Base-by-base conservation (phyloP, 2,329 filamentous ascomycete species). In the Cordyceps javanica region DNA sequence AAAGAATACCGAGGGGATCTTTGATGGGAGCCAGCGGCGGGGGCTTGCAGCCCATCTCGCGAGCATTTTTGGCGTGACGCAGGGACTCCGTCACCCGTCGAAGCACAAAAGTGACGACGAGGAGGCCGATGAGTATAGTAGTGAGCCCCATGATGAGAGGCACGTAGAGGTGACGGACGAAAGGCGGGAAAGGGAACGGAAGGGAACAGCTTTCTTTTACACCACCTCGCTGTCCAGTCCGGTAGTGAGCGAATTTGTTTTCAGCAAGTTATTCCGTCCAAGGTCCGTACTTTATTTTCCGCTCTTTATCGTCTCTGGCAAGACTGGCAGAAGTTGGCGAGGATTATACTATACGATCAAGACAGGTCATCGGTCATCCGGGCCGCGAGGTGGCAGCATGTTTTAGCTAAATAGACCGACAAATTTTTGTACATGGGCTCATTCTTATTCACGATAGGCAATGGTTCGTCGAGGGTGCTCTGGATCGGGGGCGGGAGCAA, bases 1-100 rank as follows among this genome's bases (percentile, higher is more conserved):
- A 60, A 34, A 57, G 23, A 21, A 65, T 52, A 4, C 65, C 64
- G n/a, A 53, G 57, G 34, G 60, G 62, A 3, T 66, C 65, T n/a
- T 52, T 57, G 16, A 28, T 23, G 39, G 54, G 39, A 34, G 59
- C 58, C 19, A 48, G 36, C 5, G 59, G 45, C 2, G 64, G 45
- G 3, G 59, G 57, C 25, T 64, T 54, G 48, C 65, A 66, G 49
- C 64, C 64, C 23, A 66, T 44, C 7, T 53, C 56, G 23, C 49
- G 48, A 42, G 56, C 56, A 25, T 58, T 58, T 21, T 57, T 57
- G 55, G 44, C 23, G 55, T 57, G 55, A 3, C 46, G 55, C 45
- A 51, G 8, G 8, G 55, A 57, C 3, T 50, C 45, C 44, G 39
- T 28, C 26, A 57, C 45, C 4, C 55, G 55, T 41, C 45, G 55